These are phyloP conservation scores for Zizania latifolia DNA, from an alignment of 176 grass and related monocot genomes.

Conservation along the genomic window DNA sequence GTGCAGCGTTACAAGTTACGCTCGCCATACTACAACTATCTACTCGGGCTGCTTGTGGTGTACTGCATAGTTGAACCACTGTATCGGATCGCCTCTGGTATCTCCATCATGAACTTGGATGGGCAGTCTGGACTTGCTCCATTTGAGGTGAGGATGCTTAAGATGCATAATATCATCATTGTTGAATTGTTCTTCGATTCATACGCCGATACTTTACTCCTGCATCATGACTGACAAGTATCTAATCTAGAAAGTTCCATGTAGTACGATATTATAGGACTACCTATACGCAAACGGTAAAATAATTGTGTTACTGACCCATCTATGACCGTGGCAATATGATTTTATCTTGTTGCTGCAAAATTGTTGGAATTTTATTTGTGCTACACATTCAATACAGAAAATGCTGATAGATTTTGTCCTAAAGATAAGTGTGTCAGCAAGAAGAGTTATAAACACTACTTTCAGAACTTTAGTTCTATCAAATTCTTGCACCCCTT, in stretches of 20 bases:
- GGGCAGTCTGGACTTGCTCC: constrained; percentile 63
- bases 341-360: not conserved
- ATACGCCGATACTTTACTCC: not conserved
- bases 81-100: constrained; percentile 57
- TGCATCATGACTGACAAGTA: not conserved
- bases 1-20: constrained; percentile 67
- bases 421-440: not conserved
- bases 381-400: not conserved
- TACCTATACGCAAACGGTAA: not conserved
- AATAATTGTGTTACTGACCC: not conserved
- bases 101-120: constrained; percentile 79
- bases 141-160: constrained; percentile 63
- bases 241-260: not conserved
- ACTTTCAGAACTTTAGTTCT: not conserved
- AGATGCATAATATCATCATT: not conserved
- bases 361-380: not conserved
- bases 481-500: constrained; percentile 5
- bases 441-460: not conserved
- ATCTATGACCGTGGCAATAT: constrained; percentile 10
- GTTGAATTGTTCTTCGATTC: not conserved
- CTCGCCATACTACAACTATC: constrained; percentile 64
- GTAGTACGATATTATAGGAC: not conserved
- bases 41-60: constrained; percentile 50
- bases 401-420: not conserved
- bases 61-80: constrained; percentile 59